Evolutionary conservation across 164 flowering plant species (phyloP).

Genomic region (Chimonanthus salicifolius): DNA sequence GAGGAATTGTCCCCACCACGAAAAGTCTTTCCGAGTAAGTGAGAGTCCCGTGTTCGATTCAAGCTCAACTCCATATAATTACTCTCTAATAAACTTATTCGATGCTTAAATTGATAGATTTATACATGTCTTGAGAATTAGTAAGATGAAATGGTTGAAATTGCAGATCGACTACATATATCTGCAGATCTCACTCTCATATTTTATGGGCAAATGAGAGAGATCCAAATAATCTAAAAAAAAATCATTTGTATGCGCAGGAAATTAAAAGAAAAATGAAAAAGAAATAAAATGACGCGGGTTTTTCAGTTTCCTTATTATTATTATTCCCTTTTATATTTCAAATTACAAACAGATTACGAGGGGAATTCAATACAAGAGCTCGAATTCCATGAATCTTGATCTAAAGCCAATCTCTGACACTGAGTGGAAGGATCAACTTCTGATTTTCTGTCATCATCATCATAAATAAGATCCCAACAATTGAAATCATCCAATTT

Average conservation of each 20-base stretch:
- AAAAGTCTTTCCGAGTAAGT: too few species aligned
- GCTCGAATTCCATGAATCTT: conserved; percentile 40
- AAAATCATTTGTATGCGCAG: neutral
- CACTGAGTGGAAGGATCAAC: conserved; percentile 22
- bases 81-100: too few species aligned
- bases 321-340: neutral
- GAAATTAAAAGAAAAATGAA: neutral
- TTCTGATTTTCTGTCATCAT: conserved; percentile 18
- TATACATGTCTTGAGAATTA: too few species aligned
- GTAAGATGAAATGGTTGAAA: neutral
- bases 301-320: neutral
- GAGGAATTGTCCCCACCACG: too few species aligned
- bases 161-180: neutral
- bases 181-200: neutral
- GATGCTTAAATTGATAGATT: too few species aligned
- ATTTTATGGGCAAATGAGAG: neutral
- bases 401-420: conserved; percentile 2
- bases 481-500: conserved; percentile 33
- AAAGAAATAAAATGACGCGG: neutral
- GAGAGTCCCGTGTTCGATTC: too few species aligned
- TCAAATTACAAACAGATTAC: conserved; percentile 8
- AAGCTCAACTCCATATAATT: too few species aligned
- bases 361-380: conserved; percentile 16
- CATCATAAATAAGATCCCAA: conserved; percentile 42
- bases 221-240: neutral